Evolutionary conservation across 106 monocot species (phyloP), one percentile per base, ranked within the genome.

Genomic region (Allium cepa): DNA sequence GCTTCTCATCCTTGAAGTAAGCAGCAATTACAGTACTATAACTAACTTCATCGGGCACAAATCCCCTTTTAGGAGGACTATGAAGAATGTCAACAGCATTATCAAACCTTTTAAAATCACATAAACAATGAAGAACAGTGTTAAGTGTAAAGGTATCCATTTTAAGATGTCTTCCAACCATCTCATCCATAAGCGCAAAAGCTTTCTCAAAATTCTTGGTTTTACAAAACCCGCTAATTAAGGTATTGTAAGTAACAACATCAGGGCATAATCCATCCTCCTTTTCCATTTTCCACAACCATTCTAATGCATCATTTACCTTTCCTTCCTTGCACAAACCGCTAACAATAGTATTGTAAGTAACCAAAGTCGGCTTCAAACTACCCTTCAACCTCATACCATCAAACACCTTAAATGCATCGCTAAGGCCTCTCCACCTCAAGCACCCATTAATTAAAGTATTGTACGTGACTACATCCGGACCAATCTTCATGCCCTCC

Each of bases 131-230:
- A 4, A 99, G 50, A 49, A 99, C 78, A 55, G 80, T 82, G 69
- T 99, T 99, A 16, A 99, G 79, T 26, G 92, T 87, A 64, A 89
- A 80, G 53, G 87, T 92, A 50, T 99, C 92, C 97, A 99, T 81
- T 76, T 87, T 99, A 47, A 92, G 65, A 9, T 82, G 80, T 68
- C 59, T 82, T 10, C 59, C 22, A 49, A 85, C 77, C 89, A 90
- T 90, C 57, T 90, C 89, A 59, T 82, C 75, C 82, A 90, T 82
- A 47, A 85, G 55, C 9, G 57, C 52, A 52, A 73, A 90, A 26
- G 89, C 82, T 49, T 60, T 58, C 50, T 49, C 75, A 14, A 62
- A 64, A 53, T 90, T 73, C 14, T 82, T 80, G 4, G 17, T 65
- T 72, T 76, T 92, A 71, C 82, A 80, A 67, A 75, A 85, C 7